Evolutionary conservation across 2,329 filamentous ascomycete genomes (phyloP), one percentile per base, ranked within the genome.

Genomic region (Aspergillus floridensis): DNA sequence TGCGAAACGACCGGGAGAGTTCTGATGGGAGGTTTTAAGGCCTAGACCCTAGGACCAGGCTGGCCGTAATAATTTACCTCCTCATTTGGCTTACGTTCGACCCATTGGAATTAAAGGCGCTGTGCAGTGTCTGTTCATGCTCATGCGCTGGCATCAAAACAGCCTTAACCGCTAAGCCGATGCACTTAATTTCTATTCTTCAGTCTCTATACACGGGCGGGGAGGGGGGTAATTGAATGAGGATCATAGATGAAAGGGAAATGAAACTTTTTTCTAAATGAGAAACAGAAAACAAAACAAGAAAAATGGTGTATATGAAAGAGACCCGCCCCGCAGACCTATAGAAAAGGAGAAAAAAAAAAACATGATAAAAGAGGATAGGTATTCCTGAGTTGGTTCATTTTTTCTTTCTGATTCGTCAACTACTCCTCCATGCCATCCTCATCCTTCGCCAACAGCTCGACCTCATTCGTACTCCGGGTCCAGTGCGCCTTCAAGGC

Each of bases 401-500:
- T 35, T 41, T n/a, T 38, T 41, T 46, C 56, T 64, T 60, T 46
- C 57, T 64, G 60, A 12, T 35, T 16, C 32, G 12, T 29, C 26
- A 29, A 12, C 64, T 57, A 67, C 63, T 67, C 70, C 26, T 80
- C 77, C 78, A 80, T 80, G 31, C 64, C 70, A 57, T 68, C 69
- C 57, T 74, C 67, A 24, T 65, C 57, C 63, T 73, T 72, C 52
- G 74, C 74, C 49, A 79, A 59, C 38, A 78, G 68, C 62, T 73
- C 75, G 11, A 81, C 72, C 59, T 78, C 71, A 12, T 72, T 74
- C 16, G 70, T 74, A 56, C 70, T 68, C 64, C 75, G 73, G 38
- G 70, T 72, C 76, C 77, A 81, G 31, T 83, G 89, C 72, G 92
- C 93, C 75, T 90, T 80, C 65, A 96, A 79, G 70, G 87, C 84